These are phyloP conservation scores for Naganishia antarctica DNA, from an alignment of 768 basidiomycete species.

Conservation along the genomic window DNA sequence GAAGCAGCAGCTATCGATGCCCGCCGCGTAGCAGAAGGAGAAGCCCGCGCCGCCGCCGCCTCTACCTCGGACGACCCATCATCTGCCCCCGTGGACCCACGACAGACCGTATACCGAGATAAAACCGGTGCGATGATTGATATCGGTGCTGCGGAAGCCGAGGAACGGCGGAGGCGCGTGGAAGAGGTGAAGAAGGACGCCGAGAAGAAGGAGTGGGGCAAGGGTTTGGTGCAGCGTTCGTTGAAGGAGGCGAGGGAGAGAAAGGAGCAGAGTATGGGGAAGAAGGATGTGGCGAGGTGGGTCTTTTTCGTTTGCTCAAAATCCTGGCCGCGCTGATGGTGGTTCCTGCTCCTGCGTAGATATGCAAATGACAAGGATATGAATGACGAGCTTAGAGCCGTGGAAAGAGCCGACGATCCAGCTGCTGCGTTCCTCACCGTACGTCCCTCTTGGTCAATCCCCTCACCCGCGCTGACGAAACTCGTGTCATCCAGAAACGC, in stretches of 20 bases:
- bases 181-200: slow-evolving; percentile 75
- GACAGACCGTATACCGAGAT: slow-evolving; percentile 94
- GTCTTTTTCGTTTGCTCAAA: slow-evolving; percentile 9
- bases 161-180: not conserved
- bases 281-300: slow-evolving; percentile 64
- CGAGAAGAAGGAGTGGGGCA: slow-evolving; percentile 94
- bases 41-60: slow-evolving; percentile 12
- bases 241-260: slow-evolving; percentile 64
- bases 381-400: slow-evolving; percentile 75
- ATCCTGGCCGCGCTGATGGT: not conserved
- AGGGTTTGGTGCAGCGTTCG: slow-evolving; percentile 83
- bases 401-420: slow-evolving; percentile 94
- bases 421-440: slow-evolving; percentile 90
- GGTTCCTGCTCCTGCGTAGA: slow-evolving; percentile 33
- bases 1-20: slow-evolving; percentile 54
- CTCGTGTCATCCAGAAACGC: slow-evolving; percentile 59
- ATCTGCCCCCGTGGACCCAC: slow-evolving; percentile 50
- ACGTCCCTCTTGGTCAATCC: slow-evolving; percentile 37
- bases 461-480: not conserved
- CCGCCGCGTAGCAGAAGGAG: not conserved
- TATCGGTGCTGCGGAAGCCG: slow-evolving; percentile 69
- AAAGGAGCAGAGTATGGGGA: slow-evolving; percentile 66
- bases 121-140: slow-evolving; percentile 81
- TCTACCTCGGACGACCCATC: slow-evolving; percentile 25
- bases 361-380: slow-evolving; percentile 75